phyloP scores from a whole-genome alignment of 345 rosid species.

The Dipteronia sinensis region DNA sequence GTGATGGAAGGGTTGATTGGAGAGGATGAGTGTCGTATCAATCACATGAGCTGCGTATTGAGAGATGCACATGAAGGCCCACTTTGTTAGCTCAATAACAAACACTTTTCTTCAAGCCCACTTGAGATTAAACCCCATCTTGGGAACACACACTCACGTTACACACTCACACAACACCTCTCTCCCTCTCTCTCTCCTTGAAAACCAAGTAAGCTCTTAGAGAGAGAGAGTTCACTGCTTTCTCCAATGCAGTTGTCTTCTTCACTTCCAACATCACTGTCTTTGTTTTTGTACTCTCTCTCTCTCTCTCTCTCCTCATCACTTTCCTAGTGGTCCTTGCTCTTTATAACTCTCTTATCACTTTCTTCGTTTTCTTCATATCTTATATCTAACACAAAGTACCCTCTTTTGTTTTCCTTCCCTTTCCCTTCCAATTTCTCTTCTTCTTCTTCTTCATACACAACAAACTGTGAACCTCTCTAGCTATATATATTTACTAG shows the following conservation, averaged over 20 bases:
- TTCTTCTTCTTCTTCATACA: neutral
- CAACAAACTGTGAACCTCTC: neutral
- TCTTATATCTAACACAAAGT: conserved; percentile 23
- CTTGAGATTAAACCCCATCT: conserved; percentile 60
- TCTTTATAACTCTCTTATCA: conserved; percentile 62
- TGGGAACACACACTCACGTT: conserved; percentile 60
- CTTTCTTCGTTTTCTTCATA: conserved; percentile 48
- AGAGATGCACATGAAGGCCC: conserved; percentile 72
- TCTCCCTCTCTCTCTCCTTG: conserved; percentile 16
- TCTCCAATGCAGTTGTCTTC: conserved; percentile 79
- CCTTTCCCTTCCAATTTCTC: neutral
- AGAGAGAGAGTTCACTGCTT: conserved; percentile 42
- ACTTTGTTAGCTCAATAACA: conserved; percentile 60
- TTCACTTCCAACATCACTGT: conserved; percentile 74
- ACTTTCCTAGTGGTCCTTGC: conserved; percentile 58
- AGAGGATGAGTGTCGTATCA: conserved; percentile 34
- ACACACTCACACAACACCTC: neutral
- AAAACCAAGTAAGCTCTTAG: conserved; percentile 11
- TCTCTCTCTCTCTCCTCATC: conserved; percentile 28
- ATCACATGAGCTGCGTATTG: conserved; percentile 69
- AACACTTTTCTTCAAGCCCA: conserved; percentile 64
- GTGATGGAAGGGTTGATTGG: neutral
- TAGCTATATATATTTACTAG: too few relatives aligned
- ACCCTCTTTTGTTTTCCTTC: conserved; percentile 10
- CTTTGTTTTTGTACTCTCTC: conserved; percentile 49